Percentiles rank a stretch among this genome's conserved stretches.
phyloP scores from a whole-genome alignment of 345 rosid species.

The Clarkia xantiana region DNA sequence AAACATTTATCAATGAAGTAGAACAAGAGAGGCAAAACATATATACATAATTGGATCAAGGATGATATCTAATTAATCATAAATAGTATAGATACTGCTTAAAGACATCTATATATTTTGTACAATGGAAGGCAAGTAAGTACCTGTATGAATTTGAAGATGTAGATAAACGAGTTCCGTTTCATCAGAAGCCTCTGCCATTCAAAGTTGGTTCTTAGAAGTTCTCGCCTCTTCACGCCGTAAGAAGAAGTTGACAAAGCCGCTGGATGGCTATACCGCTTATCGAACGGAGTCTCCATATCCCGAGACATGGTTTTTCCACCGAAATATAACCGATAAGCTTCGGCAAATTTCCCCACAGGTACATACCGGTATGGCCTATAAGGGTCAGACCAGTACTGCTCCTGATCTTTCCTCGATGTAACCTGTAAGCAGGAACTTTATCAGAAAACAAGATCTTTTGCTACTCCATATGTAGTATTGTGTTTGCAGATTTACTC shows the following conservation, averaged over 20 bases:
- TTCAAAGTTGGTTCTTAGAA: conserved; percentile 17
- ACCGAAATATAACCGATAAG: conserved; percentile 14
- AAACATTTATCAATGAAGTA: not conserved
- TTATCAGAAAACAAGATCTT: not conserved
- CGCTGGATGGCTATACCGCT: conserved; percentile 22
- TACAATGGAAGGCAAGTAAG: not conserved
- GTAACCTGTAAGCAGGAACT: conserved; percentile 19
- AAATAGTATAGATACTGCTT: too few species aligned
- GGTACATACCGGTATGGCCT: conserved; percentile 23
- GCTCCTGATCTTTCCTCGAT: conserved; percentile 29
- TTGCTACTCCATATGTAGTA: too few species aligned
- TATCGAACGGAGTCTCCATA: conserved; percentile 19
- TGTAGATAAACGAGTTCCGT: conserved; percentile 28
- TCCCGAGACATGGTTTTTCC: conserved; percentile 17
- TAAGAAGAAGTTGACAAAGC: conserved; percentile 22
- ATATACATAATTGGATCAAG: too few species aligned
- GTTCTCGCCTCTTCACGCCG: conserved; percentile 21
- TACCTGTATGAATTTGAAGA: conserved; percentile 28
- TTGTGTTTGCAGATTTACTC: too few species aligned
- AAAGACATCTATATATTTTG: too few species aligned
- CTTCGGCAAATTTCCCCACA: conserved; percentile 19
- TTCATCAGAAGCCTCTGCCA: conserved; percentile 31
- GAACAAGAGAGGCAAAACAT: not conserved
- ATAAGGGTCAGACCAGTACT: conserved; percentile 20
- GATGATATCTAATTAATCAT: too few species aligned